These are phyloP conservation scores for Dictyostelium intermedium DNA, from an alignment of 78 protist genomes.

Conservation along the genomic window DNA sequence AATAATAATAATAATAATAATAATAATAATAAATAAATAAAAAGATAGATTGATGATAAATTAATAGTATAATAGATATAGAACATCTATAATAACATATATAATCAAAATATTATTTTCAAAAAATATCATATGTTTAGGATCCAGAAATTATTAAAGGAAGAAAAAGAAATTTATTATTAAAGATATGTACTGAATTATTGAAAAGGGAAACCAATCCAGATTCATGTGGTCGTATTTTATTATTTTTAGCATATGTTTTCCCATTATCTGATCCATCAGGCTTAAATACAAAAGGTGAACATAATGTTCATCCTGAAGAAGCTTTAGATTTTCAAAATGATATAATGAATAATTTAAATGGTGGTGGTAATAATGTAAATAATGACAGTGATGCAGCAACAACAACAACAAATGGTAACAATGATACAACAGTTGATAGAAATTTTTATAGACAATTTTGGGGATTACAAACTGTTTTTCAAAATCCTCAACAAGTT, in stretches of 20 bases:
- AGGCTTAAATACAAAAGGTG: slow-evolving; percentile 48
- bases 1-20: slow-evolving; percentile 7
- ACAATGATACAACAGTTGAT: slow-evolving; percentile 15
- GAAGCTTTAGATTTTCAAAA: slow-evolving; percentile 18
- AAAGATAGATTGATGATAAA: background rate
- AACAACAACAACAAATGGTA: background rate
- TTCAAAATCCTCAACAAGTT: slow-evolving; percentile 37
- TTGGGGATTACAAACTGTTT: slow-evolving; percentile 48
- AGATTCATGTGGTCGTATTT: slow-evolving; percentile 68
- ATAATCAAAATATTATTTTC: background rate
- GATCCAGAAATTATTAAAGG: slow-evolving; percentile 32
- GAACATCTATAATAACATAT: background rate
- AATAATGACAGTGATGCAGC: background rate
- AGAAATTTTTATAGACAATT: slow-evolving; percentile 55
- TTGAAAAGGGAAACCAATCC: slow-evolving; percentile 59
- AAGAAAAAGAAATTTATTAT: slow-evolving; percentile 23
- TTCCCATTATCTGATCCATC: slow-evolving; percentile 70
- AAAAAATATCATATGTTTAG: background rate
- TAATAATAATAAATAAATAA: background rate
- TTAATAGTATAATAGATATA: background rate
- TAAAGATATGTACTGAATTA: slow-evolving; percentile 53
- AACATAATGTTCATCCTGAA: slow-evolving; percentile 21
- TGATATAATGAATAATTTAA: background rate
- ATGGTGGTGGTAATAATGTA: background rate
- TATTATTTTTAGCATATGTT: slow-evolving; percentile 52